Conservation (phyloP, 140 eudicot species). For the Cichorium intybus region DNA sequence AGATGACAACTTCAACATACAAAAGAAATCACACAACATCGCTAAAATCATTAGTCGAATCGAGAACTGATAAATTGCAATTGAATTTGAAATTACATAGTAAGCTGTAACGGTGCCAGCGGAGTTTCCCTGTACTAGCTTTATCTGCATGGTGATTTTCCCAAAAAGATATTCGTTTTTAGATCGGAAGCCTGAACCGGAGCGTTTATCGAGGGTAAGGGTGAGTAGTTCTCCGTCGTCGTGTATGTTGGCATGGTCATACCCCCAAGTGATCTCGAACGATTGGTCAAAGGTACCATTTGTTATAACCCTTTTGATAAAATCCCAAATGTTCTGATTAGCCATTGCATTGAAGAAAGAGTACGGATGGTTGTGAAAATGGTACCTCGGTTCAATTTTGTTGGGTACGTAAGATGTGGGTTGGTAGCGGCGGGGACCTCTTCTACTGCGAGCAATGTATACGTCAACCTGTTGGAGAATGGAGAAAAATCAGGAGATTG, state of each 20-base stretch:
- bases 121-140: conserved; percentile 55
- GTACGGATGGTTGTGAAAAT: background rate
- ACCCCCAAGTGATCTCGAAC: conserved; percentile 55
- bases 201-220: conserved; percentile 40
- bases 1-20: conserved; percentile 50
- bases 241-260: conserved; percentile 32
- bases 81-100: conserved; percentile 31
- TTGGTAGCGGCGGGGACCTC: conserved; percentile 20
- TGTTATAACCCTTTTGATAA: conserved; percentile 28
- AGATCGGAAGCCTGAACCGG: conserved; percentile 53
- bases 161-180: conserved; percentile 49
- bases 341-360: background rate
- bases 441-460: conserved; percentile 26
- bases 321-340: background rate
- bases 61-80: background rate
- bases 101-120: conserved; percentile 58
- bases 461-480: conserved; percentile 22
- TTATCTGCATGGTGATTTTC: conserved; percentile 49
- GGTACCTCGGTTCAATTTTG: conserved; percentile 19
- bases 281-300: conserved; percentile 39
- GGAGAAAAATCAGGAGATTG: background rate
- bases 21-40: background rate
- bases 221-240: conserved; percentile 44
- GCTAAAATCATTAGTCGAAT: background rate
- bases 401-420: conserved; percentile 10